Percentiles rank a stretch among this genome's conserved stretches.
Conservation (phyloP, 495 filamentous ascomycete species). For the Tirmania nivea region DNA sequence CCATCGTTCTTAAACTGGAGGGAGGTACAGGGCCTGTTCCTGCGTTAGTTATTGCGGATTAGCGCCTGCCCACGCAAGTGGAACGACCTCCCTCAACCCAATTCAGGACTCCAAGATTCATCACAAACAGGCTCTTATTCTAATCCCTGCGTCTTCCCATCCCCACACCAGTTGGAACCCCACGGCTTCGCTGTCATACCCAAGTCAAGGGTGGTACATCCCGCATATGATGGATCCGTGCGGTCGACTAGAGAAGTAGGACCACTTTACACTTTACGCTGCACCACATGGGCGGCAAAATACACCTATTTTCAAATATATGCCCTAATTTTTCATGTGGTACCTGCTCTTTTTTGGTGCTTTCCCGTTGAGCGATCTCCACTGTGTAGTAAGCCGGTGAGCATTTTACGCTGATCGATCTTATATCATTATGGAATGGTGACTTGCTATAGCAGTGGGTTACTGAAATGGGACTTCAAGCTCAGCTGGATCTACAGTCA, state of each 20-base stretch:
- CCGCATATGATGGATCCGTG: not conserved
- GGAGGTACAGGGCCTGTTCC: not conserved
- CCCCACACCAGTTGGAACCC: not conserved
- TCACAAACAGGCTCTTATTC: not conserved
- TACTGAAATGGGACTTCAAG: too few species aligned
- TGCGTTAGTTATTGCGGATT: not conserved
- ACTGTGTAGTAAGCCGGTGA: too few species aligned
- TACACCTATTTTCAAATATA: not conserved
- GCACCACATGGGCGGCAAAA: not conserved
- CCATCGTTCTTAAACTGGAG: not conserved
- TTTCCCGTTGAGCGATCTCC: too few species aligned
- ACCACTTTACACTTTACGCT: not conserved
- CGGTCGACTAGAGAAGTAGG: not conserved
- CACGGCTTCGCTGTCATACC: not conserved
- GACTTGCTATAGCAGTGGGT: too few species aligned
- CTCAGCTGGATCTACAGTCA: too few species aligned
- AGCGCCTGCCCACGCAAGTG: not conserved
- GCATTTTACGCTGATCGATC: too few species aligned
- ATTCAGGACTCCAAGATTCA: not conserved
- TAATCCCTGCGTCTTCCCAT: not conserved
- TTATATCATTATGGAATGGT: too few species aligned
- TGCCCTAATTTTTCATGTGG: too few species aligned
- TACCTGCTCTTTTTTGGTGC: too few species aligned
- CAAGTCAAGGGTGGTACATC: not conserved
- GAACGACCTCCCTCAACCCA: not conserved